phyloP scores from a whole-genome alignment of 441 rosid genomes.

The Dalechampia spathulata region DNA sequence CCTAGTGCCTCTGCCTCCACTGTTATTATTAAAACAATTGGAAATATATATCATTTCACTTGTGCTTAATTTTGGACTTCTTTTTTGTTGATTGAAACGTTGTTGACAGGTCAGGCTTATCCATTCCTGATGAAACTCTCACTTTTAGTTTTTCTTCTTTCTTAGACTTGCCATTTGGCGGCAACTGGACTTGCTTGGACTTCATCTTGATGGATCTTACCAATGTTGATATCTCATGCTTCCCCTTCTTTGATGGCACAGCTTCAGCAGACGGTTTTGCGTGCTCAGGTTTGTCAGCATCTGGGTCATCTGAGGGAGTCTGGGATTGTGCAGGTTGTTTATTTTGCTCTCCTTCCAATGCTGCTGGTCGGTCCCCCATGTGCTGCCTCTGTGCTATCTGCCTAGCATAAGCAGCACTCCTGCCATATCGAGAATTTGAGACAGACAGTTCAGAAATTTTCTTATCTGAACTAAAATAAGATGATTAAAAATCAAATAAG shows the following conservation, averaged over 20 bases:
- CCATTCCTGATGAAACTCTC: constrained; percentile 8
- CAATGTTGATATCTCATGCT: constrained; percentile 43
- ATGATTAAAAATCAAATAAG: neutral
- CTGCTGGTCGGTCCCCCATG: constrained; percentile 31
- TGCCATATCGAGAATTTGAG: constrained; percentile 38
- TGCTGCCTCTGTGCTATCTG: constrained; percentile 46
- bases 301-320: constrained; percentile 15
- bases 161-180: constrained; percentile 23
- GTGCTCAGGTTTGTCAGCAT: constrained; percentile 12
- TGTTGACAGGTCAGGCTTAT: constrained; percentile 14
- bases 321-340: constrained; percentile 16
- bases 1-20: neutral
- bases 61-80: constrained; percentile 22
- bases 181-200: constrained; percentile 35
- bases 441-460: neutral
- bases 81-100: constrained; percentile 24
- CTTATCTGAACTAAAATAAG: neutral
- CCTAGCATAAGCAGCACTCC: constrained; percentile 82
- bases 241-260: constrained; percentile 33
- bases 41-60: constrained; percentile 9
- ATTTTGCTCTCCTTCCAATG: constrained; percentile 12
- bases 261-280: constrained; percentile 10
- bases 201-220: constrained; percentile 75
- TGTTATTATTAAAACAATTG: neutral
- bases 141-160: constrained; percentile 13